These are phyloP conservation scores for Lumnitzera racemosa DNA, from an alignment of 345 rosid species.

Conservation along the genomic window DNA sequence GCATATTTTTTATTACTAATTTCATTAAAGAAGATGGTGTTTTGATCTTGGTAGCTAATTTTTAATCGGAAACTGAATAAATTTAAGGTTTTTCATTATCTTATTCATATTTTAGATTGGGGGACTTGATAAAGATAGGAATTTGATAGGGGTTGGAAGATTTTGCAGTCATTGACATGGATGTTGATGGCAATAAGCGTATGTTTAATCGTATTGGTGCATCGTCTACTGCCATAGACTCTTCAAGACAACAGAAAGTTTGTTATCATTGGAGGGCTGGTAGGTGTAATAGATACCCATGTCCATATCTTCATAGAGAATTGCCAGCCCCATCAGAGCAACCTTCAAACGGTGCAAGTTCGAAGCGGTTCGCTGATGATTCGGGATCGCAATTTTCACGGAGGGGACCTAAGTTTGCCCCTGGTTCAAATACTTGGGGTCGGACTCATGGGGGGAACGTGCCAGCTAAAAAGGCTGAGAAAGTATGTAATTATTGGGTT, in stretches of 20 bases:
- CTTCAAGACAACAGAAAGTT: slow-evolving; percentile 46
- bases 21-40: no score
- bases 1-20: no score
- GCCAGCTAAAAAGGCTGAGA: slow-evolving; percentile 51
- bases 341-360: slow-evolving; percentile 18
- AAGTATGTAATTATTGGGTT: slow-evolving; percentile 75
- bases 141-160: no score
- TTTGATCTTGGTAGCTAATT: no score
- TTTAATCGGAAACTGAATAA: no score
- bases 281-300: slow-evolving; percentile 56
- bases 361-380: slow-evolving; percentile 62
- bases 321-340: slow-evolving; percentile 36
- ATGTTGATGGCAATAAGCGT: slow-evolving; percentile 69
- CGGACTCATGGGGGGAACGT: slow-evolving; percentile 32
- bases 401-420: slow-evolving; percentile 46
- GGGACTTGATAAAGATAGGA: no score
- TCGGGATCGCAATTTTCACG: slow-evolving; percentile 44
- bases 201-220: slow-evolving; percentile 66
- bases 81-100: no score
- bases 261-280: slow-evolving; percentile 92
- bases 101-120: no score
- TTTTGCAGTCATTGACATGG: slow-evolving; percentile 28
- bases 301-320: slow-evolving; percentile 73
- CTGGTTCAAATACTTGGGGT: slow-evolving; percentile 39
- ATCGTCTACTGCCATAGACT: slow-evolving; percentile 19